These are phyloP conservation scores for Herpetomonas muscarum DNA, from an alignment of 208 protist genomes.

Conservation along the genomic window DNA sequence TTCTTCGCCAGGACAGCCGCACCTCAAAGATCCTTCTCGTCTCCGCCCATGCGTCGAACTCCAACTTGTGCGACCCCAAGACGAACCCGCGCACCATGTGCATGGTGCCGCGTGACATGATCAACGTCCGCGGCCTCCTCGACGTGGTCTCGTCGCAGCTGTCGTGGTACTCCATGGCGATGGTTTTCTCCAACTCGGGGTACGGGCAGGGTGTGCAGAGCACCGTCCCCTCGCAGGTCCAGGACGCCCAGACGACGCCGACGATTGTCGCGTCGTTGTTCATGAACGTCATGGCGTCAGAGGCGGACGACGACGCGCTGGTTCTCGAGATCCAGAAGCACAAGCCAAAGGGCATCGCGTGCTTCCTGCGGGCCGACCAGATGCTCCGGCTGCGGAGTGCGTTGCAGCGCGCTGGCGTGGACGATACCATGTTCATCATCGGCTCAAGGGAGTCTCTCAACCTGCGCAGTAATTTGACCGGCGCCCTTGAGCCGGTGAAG, in stretches of 20 bases:
- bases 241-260: slow-evolving; percentile 36
- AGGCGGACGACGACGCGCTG: slow-evolving; percentile 57
- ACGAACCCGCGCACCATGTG: slow-evolving; percentile 66
- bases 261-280: slow-evolving; percentile 65
- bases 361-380: slow-evolving; percentile 53
- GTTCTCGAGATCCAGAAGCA: slow-evolving; percentile 35
- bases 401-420: slow-evolving; percentile 28
- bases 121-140: slow-evolving; percentile 65
- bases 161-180: slow-evolving; percentile 64
- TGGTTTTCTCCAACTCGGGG: slow-evolving; percentile 52
- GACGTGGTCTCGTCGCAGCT: slow-evolving; percentile 60
- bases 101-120: slow-evolving; percentile 67
- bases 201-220: slow-evolving; percentile 61
- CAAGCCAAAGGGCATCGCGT: slow-evolving; percentile 47
- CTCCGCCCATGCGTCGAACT: slow-evolving; percentile 56
- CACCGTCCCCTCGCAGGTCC: slow-evolving; percentile 33
- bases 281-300: slow-evolving; percentile 38
- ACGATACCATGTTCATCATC: slow-evolving; percentile 52
- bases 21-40: slow-evolving; percentile 51
- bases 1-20: slow-evolving; percentile 39
- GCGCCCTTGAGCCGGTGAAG: slow-evolving; percentile 2
- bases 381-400: slow-evolving; percentile 49
- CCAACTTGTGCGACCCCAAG: slow-evolving; percentile 48
- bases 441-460: slow-evolving; percentile 63
- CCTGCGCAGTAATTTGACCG: slow-evolving; percentile 24